Evolutionary conservation across 768 basidiomycete genomes (phyloP).

Genomic region (Amanita polypyramis): DNA sequence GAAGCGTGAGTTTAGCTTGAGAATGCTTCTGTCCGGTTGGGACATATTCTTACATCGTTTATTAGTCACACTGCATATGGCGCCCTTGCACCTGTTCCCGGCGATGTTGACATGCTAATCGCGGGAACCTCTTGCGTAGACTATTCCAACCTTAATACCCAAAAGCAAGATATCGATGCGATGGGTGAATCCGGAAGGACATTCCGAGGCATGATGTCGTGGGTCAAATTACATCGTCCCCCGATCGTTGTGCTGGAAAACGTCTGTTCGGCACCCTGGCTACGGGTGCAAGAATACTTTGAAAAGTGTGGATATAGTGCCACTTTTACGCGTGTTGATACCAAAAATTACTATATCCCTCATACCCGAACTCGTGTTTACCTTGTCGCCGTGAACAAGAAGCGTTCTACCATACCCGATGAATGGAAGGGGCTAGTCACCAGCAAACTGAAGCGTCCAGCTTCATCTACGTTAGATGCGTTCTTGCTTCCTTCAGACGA

Average conservation of each 20-base stretch:
- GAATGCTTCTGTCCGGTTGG: conserved; percentile 2
- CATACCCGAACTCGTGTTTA: conserved; percentile 91
- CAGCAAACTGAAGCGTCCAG: conserved; percentile 64
- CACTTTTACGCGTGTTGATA: conserved; percentile 58
- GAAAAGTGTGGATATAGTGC: conserved; percentile 70
- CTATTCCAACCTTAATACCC: conserved; percentile 91
- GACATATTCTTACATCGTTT: conserved; percentile 9
- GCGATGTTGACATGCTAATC: conserved; percentile 81
- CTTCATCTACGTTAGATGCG: conserved; percentile 83
- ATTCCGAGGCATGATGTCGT: conserved; percentile 90
- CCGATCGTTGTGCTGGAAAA: conserved; percentile 93
- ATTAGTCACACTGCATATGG: conserved; percentile 87
- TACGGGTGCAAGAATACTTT: conserved; percentile 64
- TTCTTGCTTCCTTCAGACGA: conserved; percentile 90
- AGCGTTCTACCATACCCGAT: conserved; percentile 45
- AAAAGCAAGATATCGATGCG: conserved; percentile 81
- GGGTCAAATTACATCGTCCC: conserved; percentile 80
- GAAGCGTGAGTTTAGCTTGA: conserved; percentile 51
- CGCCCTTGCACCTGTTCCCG: conserved; percentile 73
- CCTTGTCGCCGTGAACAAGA: conserved; percentile 67
- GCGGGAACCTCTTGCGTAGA: conserved; percentile 97
- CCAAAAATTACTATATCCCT: conserved; percentile 87
- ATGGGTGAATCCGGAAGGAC: conserved; percentile 91
- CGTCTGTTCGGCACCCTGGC: conserved; percentile 88
- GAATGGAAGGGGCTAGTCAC: conserved; percentile 58